Conservation (phyloP, 345 rosid species). For the Odontarrhena argentea region DNA sequence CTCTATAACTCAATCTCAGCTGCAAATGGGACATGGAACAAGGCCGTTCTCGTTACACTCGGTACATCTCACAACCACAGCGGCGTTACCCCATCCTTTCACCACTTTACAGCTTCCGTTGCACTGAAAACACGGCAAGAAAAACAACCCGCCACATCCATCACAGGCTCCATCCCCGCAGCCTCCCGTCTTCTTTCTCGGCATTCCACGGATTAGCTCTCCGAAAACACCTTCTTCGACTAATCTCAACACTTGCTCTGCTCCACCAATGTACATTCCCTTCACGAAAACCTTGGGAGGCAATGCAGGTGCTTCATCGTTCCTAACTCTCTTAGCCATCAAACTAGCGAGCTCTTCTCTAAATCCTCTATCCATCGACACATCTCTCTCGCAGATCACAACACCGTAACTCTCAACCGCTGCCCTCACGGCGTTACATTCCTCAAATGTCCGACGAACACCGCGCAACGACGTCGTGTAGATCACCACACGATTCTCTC, state of each 20-base stretch:
- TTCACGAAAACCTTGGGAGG: conserved; percentile 77
- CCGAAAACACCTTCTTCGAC: conserved; percentile 71
- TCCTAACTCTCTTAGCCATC: conserved; percentile 44
- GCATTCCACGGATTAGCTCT: conserved; percentile 58
- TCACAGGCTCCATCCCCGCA: conserved; percentile 47
- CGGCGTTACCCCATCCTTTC: conserved; percentile 41
- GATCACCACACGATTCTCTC: conserved; percentile 62
- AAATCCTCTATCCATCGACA: conserved; percentile 79
- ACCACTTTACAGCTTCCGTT: conserved; percentile 75
- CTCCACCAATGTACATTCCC: conserved; percentile 89
- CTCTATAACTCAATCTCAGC: conserved; percentile 38
- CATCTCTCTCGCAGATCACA: conserved; percentile 63
- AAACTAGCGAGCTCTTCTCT: conserved; percentile 63
- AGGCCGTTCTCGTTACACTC: conserved; percentile 94
- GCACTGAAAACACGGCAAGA: conserved; percentile 77
- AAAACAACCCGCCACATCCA: conserved; percentile 74
- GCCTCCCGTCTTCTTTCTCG: conserved; percentile 45
- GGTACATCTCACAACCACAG: conserved; percentile 53
- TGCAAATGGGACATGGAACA: conserved; percentile 78
- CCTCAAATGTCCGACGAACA: conserved; percentile 79
- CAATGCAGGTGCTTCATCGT: conserved; percentile 29
- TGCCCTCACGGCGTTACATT: conserved; percentile 65
- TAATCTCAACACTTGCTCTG: conserved; percentile 64
- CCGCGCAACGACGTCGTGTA: conserved; percentile 83
- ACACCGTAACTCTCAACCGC: conserved; percentile 61